Conservation (phyloP, 2,329 filamentous ascomycete species). For the Colletotrichum gloeosporioides region DNA sequence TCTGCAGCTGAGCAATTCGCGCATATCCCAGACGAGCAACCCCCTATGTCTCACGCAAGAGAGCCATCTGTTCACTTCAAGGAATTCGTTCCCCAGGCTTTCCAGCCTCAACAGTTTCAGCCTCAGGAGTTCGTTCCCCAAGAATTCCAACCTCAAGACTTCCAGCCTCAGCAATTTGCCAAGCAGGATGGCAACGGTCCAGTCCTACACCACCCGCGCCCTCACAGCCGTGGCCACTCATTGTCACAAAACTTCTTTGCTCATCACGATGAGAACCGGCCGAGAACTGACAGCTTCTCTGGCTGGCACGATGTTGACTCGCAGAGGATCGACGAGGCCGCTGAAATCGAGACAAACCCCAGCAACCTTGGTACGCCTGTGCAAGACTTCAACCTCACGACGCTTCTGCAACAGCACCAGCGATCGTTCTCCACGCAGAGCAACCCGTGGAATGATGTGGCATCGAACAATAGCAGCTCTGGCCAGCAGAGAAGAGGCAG, state of each 20-base stretch:
- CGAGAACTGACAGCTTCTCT: constrained; percentile 36
- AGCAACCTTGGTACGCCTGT: constrained; percentile 73
- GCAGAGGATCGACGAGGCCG: constrained; percentile 56
- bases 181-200: constrained; percentile 59
- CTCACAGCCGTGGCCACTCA: constrained; percentile 77
- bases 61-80: constrained; percentile 54
- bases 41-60: constrained; percentile 38
- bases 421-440: constrained; percentile 61
- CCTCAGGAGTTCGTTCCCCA: constrained; percentile 37
- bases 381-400: constrained; percentile 52
- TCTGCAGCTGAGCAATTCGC: constrained; percentile 20
- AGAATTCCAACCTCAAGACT: not conserved
- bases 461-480: constrained; percentile 42
- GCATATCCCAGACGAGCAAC: constrained; percentile 10
- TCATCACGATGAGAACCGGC: constrained; percentile 54
- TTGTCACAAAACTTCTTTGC: constrained; percentile 70
- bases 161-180: constrained; percentile 53
- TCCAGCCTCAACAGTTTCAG: not conserved
- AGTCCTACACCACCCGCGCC: constrained; percentile 73
- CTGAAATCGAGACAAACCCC: constrained; percentile 76
- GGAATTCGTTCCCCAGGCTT: constrained; percentile 24
- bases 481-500: constrained; percentile 46
- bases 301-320: constrained; percentile 45
- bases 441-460: constrained; percentile 68
- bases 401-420: constrained; percentile 52